Conservation (phyloP, 1,139 yeast genomes). For the Taphrina confusa region DNA sequence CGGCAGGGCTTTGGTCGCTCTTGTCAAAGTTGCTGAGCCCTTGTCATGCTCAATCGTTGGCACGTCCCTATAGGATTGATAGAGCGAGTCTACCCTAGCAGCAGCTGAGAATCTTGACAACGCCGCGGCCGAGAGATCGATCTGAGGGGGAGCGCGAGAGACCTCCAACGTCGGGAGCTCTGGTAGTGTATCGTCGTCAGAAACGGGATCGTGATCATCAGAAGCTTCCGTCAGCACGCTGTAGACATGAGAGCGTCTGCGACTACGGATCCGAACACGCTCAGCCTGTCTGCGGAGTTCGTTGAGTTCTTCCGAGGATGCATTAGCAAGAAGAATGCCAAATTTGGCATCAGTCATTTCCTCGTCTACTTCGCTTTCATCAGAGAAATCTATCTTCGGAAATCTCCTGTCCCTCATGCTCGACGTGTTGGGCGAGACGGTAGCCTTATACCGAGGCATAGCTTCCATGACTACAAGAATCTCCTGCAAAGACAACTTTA, state of each 20-base stretch:
- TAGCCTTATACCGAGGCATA: background rate
- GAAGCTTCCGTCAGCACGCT: background rate
- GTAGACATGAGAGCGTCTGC: conserved; percentile 1
- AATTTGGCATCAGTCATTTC: conserved; percentile 1
- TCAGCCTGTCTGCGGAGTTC: conserved; percentile 2
- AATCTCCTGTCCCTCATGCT: background rate
- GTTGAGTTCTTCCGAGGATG: background rate
- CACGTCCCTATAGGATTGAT: background rate
- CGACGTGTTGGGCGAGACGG: background rate
- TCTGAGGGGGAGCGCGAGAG: background rate
- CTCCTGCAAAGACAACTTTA: conserved; percentile 1
- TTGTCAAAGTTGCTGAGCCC: background rate
- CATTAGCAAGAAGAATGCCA: conserved; percentile 11
- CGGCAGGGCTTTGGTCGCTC: background rate
- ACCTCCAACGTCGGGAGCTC: too few relatives aligned
- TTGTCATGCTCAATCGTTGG: background rate
- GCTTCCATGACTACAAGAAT: conserved; percentile 1
- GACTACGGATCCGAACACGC: conserved; percentile 1
- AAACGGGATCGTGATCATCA: background rate
- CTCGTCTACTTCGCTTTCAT: conserved; percentile 9
- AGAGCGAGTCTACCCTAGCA: background rate
- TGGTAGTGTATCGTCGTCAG: background rate
- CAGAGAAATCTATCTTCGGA: conserved; percentile 1
- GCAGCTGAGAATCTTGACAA: background rate
- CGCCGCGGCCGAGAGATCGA: background rate